Evolutionary conservation across 768 basidiomycete genomes (phyloP).

Genomic region (Cubamyces lactineus): DNA sequence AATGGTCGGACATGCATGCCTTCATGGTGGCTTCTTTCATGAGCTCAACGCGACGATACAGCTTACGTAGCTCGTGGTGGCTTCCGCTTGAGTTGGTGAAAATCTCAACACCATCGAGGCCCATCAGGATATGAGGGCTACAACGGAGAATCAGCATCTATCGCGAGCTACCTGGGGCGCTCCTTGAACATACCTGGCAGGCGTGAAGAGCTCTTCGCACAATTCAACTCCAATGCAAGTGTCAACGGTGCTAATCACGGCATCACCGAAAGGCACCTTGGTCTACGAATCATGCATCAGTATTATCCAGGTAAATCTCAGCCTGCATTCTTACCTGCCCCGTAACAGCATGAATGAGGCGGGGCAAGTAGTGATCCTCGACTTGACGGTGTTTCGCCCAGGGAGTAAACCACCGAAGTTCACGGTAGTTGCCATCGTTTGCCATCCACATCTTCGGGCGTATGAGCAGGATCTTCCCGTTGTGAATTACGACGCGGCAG

Average conservation of each 20-base stretch:
- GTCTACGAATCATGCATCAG: slow-evolving; percentile 44
- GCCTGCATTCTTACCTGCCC: slow-evolving; percentile 63
- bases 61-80: slow-evolving; percentile 97
- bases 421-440: slow-evolving; percentile 96
- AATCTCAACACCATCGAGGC: slow-evolving; percentile 97
- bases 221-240: slow-evolving; percentile 97
- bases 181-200: slow-evolving; percentile 70
- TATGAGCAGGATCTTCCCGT: slow-evolving; percentile 88
- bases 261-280: slow-evolving; percentile 95
- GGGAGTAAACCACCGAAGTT: slow-evolving; percentile 83
- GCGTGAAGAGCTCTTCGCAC: slow-evolving; percentile 98
- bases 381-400: slow-evolving; percentile 89
- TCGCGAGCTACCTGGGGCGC: neutral
- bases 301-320: too few relatives aligned
- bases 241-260: slow-evolving; percentile 89
- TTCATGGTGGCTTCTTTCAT: slow-evolving; percentile 97
- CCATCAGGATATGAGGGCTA: slow-evolving; percentile 98
- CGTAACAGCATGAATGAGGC: slow-evolving; percentile 86
- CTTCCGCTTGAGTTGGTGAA: slow-evolving; percentile 99
- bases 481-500: slow-evolving; percentile 87
- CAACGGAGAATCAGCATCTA: neutral
- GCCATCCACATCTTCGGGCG: slow-evolving; percentile 99
- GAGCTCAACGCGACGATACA: slow-evolving; percentile 87
- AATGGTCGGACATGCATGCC: slow-evolving; percentile 44
- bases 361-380: slow-evolving; percentile 91